Base-by-base conservation (phyloP, 345 rosid genomes). In the Eutrema yunnanense region DNA sequence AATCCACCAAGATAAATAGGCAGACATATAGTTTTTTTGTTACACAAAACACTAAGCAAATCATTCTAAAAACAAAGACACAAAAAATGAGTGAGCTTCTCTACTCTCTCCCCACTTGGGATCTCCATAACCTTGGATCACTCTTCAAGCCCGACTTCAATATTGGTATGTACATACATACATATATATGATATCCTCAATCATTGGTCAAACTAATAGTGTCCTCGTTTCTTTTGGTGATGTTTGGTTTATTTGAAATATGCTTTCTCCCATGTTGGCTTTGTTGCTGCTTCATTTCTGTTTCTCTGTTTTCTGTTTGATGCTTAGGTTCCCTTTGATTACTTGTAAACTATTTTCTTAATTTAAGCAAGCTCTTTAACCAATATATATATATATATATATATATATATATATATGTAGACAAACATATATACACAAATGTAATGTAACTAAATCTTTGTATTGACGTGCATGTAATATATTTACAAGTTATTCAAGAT, bases 61-160 rank as follows among this genome's bases (percentile, higher is more conserved):
- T 53, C 32, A 67, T 41, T 66, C 19, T 19, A 8, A 50, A 29
- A 34, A 34, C 2, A n/a, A 40, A 4, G 53, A 19, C 7, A n/a
- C 9, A 2, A 16, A 4, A 55, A 38, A 84, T 78, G 88, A 75
- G 83, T 78, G 84, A 82, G 73, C 82, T 82, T 82, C 84, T 78
- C 75, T 57, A 86, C 80, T 84, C 86, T 78, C 81, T 76, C 34
- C 77, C 64, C 12, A 74, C 85, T 85, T 90, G 96, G 96, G 96
- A 88, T 90, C 87, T 83, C 65, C 96, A 85, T 72, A 84, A 80
- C 86, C 82, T 88, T 70, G 96, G 86, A 71, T 71, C 80, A 86
- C 74, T 88, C 86, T 72, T 88, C 90, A 84, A 83, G 81, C 81
- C 88, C 80, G 95, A 90, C 86, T 84, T 85, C 83, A 84, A 88